Conservation (phyloP, 202 grass and related monocot genomes). For the Carex arenaria region DNA sequence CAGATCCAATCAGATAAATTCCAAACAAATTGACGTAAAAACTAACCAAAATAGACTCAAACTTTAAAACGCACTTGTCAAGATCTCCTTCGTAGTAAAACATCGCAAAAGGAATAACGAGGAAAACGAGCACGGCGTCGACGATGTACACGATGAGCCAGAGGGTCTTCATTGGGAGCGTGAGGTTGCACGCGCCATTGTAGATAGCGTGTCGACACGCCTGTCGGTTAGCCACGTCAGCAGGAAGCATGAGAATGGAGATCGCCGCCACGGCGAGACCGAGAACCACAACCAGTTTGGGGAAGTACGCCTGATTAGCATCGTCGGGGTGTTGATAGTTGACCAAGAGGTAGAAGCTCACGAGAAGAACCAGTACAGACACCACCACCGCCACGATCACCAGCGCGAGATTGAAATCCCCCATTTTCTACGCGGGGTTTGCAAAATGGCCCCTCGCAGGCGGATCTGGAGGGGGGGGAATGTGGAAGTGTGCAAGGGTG, state of each 20-base stretch:
- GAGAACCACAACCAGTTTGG: constrained; percentile 81
- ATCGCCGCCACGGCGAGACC: constrained; percentile 84
- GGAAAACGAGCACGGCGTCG: constrained; percentile 92
- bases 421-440: constrained; percentile 33
- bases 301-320: constrained; percentile 93
- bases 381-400: constrained; percentile 90
- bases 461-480: not conserved
- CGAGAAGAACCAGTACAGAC: constrained; percentile 59
- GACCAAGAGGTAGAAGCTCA: constrained; percentile 88
- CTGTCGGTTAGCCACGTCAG: constrained; percentile 83
- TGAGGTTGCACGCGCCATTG: constrained; percentile 69
- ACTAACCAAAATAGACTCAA: not conserved
- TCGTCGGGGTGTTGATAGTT: constrained; percentile 99
- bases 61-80: constrained; percentile 55
- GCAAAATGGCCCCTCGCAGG: not conserved
- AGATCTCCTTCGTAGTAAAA: constrained; percentile 99
- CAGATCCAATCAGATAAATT: constrained; percentile 32
- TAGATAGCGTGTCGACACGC: constrained; percentile 68
- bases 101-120: constrained; percentile 94
- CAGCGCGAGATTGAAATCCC: constrained; percentile 95
- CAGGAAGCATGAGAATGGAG: constrained; percentile 99
- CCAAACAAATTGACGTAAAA: not conserved
- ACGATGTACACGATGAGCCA: constrained; percentile 80
- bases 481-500: not conserved
- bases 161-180: constrained; percentile 85